A percentile compares a stretch with the other conserved stretches of the same genome.
Evolutionary conservation across 441 rosid genomes (phyloP).

Genomic region (Theobroma grandiflorum): DNA sequence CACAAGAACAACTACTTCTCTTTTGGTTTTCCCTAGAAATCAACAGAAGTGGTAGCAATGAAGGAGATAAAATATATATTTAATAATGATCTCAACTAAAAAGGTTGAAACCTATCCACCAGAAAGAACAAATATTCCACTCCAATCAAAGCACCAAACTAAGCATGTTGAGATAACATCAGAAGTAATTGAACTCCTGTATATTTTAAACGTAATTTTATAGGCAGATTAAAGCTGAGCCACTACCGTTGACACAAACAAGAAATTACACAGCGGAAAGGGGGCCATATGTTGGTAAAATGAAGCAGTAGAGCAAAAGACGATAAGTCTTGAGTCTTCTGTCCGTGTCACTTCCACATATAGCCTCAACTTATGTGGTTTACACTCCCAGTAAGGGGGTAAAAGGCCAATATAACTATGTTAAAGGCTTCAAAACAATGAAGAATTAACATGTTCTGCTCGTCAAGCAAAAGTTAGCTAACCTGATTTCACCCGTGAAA

Average conservation of each 20-base stretch:
- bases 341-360: not conserved
- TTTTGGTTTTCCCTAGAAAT: slow-evolving; percentile 3
- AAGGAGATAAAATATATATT: not conserved
- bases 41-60: not conserved
- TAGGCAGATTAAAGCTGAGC: not conserved
- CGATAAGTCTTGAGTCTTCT: not conserved
- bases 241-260: not conserved
- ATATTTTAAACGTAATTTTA: not conserved
- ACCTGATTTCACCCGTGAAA: slow-evolving; percentile 99
- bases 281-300: not conserved
- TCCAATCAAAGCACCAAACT: not conserved
- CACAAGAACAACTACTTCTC: not conserved
- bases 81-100: slow-evolving; percentile 4
- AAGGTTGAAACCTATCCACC: not conserved
- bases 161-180: not conserved
- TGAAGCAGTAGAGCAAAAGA: not conserved
- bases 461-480: slow-evolving; percentile 16
- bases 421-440: slow-evolving; percentile 1
- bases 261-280: not conserved
- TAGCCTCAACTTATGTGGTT: not conserved
- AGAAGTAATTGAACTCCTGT: not conserved
- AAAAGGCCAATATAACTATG: not conserved
- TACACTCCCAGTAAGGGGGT: not conserved
- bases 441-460: not conserved
- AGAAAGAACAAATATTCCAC: slow-evolving; percentile 16